These are phyloP conservation scores for Barbatosphaeria neglecta DNA, from an alignment of 495 filamentous ascomycete genomes.

Conservation along the genomic window DNA sequence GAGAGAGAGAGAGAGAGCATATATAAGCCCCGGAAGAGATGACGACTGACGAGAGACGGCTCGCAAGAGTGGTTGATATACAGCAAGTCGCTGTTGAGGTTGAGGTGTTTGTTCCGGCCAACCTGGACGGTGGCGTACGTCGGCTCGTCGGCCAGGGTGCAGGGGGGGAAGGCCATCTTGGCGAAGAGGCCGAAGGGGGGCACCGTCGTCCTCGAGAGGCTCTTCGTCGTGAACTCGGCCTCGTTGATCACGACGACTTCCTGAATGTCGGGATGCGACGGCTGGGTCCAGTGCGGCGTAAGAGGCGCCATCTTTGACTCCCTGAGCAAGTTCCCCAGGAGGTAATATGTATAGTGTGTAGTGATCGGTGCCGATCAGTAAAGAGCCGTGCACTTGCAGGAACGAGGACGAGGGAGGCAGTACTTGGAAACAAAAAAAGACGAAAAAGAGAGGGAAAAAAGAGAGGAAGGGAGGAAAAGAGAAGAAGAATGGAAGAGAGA, in stretches of 20 bases:
- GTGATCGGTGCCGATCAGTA: no score
- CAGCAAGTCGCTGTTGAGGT: slow-evolving; percentile 64
- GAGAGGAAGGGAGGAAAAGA: no score
- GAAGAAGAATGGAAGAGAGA: no score
- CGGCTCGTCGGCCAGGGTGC: slow-evolving; percentile 36
- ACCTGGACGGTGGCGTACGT: slow-evolving; percentile 64
- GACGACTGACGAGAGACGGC: slow-evolving; percentile 45
- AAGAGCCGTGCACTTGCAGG: no score
- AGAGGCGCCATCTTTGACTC: slow-evolving; percentile 30
- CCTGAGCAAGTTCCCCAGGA: background rate
- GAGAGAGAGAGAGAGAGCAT: no score
- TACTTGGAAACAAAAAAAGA: no score
- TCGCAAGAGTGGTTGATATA: slow-evolving; percentile 67
- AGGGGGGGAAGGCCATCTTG: slow-evolving; percentile 39
- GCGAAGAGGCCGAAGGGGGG: slow-evolving; percentile 52
- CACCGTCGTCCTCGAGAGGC: slow-evolving; percentile 47
- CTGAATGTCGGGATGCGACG: slow-evolving; percentile 40
- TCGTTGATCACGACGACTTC: slow-evolving; percentile 38
- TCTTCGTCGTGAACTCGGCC: slow-evolving; percentile 46
- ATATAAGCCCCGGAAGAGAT: no score
- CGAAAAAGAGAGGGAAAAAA: no score
- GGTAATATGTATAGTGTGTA: no score
- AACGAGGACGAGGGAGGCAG: no score
- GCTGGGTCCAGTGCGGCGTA: slow-evolving; percentile 38
- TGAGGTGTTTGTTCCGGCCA: slow-evolving; percentile 48